phyloP scores from a whole-genome alignment of 371 early-diverging fungal species.

The Umbelopsis sp. region DNA sequence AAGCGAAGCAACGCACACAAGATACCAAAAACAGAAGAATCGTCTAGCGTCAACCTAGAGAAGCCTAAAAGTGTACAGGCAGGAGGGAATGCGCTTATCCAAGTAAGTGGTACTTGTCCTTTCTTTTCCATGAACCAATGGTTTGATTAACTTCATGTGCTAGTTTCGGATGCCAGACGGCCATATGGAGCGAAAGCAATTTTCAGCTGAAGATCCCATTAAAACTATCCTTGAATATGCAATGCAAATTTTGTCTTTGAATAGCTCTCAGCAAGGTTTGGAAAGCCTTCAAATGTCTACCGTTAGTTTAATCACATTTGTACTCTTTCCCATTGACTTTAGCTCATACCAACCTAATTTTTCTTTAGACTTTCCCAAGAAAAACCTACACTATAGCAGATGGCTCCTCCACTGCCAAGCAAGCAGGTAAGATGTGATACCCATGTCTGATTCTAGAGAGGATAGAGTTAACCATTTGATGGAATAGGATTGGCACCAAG shows the following conservation, averaged over 20 bases:
- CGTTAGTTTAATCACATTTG: background rate
- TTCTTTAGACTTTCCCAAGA: conserved; percentile 28
- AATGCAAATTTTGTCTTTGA: conserved; percentile 8
- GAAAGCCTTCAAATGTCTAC: background rate
- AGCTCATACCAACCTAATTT: conserved; percentile 21
- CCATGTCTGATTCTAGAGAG: background rate
- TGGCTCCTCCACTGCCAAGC: conserved; percentile 19
- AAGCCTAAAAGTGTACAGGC: background rate
- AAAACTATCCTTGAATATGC: background rate
- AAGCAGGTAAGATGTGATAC: conserved; percentile 30
- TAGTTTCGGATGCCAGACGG: conserved; percentile 41
- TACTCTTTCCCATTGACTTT: background rate
- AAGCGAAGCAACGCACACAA: conserved; percentile 1
- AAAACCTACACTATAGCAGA: conserved; percentile 22
- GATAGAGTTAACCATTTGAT: background rate
- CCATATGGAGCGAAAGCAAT: conserved; percentile 30
- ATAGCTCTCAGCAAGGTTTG: background rate
- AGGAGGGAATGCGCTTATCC: conserved; percentile 25
- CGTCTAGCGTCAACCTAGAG: background rate
- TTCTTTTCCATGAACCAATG: background rate
- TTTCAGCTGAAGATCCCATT: conserved; percentile 22
- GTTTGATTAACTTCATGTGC: background rate
- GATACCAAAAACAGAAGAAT: background rate
- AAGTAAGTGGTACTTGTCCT: conserved; percentile 21
- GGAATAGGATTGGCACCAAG: conserved; percentile 38